Percentiles rank a stretch among this genome's conserved stretches.
Evolutionary conservation across 306 rosid species (phyloP).

Genomic region (Rosa chinensis): DNA sequence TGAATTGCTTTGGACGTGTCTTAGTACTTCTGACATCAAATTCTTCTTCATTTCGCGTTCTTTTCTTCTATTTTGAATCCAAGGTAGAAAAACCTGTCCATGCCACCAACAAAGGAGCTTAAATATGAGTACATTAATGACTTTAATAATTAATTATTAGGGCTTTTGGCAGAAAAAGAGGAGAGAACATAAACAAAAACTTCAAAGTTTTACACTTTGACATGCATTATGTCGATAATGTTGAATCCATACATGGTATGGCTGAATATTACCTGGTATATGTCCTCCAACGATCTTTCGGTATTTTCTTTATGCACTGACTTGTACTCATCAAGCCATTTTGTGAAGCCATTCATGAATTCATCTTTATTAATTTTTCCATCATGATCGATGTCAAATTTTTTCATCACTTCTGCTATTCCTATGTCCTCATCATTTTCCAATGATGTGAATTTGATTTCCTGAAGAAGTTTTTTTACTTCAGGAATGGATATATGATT

Average conservation of each 20-base stretch:
- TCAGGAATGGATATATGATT: conserved; percentile 38
- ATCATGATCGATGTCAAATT: conserved; percentile 49
- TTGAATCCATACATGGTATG: background rate
- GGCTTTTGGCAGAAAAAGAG: background rate
- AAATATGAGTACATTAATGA: background rate
- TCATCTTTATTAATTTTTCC: conserved; percentile 51
- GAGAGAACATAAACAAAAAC: background rate
- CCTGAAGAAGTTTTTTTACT: conserved; percentile 37
- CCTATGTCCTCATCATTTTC: conserved; percentile 36
- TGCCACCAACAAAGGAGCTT: background rate
- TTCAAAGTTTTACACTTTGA: background rate
- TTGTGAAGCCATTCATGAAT: conserved; percentile 54
- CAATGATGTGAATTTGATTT: conserved; percentile 28
- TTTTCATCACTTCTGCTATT: conserved; percentile 39
- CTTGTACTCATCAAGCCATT: conserved; percentile 20
- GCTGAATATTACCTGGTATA: background rate
- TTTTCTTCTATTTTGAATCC: conserved; percentile 40
- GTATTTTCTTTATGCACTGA: conserved; percentile 9
- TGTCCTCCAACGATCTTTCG: conserved; percentile 2
- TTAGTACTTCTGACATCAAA: conserved; percentile 16
- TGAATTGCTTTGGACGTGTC: conserved; percentile 18
- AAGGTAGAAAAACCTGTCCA: conserved; percentile 51
- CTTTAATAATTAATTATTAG: background rate
- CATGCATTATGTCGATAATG: background rate
- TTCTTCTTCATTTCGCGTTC: conserved; percentile 22